Evolutionary conservation across 1,139 yeast genomes (phyloP), one percentile per base, ranked within the genome.

Genomic region (Wickerhamomyces sp.): DNA sequence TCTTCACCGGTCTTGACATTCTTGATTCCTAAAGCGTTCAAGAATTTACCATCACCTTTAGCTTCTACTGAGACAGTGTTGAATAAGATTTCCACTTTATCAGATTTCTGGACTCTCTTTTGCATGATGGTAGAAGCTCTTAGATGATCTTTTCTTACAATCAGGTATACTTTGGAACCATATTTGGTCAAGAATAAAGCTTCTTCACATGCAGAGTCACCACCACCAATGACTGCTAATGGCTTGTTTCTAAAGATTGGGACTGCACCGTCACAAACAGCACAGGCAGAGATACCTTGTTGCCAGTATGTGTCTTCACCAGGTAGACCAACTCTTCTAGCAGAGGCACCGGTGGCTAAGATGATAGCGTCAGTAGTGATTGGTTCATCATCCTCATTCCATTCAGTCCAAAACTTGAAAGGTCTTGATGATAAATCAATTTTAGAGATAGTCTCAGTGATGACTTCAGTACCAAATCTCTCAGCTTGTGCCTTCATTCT

Each of bases 241-340:
- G 98, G 97, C 68, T 89, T 86, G 74, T 92, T 86, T 75, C 97
- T 84, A 74, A 92, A 92, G 58, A 92, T 89, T 56, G 98, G 98
- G 33, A 92, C 96, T 28, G 98, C 98, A 65, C 98, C 98, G 62
- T 92, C 98, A 70, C 98, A 92, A 46, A 92, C 98, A 37, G 98
- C 98, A 74, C 98, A 92, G 17, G 98, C 98, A 51, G 96, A 86
- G 54, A 92, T 92, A 64, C 98, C 98, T 64, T 85, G 87, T 73
- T 92, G 98, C 98, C 98, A 92, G 78, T 92, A 92, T 34, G 78
- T 76, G 49, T 92, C 97, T 71, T 92, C 98, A 54, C 98, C 98
- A 44, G 97, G 96, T 47, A 92, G 71, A 61, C 78, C 70, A 71
- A 92, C 76, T 72, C 98, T 86, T 74, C 83, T 87, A 46, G 98